phyloP scores from a whole-genome alignment of 1,139 yeast genomes.

The Debaryomyces robertsiae region DNA sequence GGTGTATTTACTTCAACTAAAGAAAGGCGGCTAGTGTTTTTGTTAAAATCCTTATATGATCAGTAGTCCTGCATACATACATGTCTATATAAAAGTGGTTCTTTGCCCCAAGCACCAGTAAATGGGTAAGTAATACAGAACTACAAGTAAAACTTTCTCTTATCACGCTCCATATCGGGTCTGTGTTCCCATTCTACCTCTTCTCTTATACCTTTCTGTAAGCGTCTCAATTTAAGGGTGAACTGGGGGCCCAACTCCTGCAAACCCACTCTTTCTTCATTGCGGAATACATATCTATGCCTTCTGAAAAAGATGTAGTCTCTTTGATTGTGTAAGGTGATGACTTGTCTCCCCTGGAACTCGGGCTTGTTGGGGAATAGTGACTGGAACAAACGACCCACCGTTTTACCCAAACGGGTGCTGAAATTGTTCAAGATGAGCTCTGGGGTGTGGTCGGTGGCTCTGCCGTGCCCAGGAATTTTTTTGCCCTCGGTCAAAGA shows the following conservation, averaged over 20 bases:
- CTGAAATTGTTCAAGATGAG: slow-evolving; percentile 87
- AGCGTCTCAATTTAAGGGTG: slow-evolving; percentile 81
- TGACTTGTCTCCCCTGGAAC: slow-evolving; percentile 91
- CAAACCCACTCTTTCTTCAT: slow-evolving; percentile 89
- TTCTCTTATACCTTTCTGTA: slow-evolving; percentile 88
- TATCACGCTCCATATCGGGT: slow-evolving; percentile 95
- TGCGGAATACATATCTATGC: slow-evolving; percentile 86
- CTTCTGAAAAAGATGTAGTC: slow-evolving; percentile 94
- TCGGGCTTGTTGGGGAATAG: slow-evolving; percentile 92
- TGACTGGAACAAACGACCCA: slow-evolving; percentile 88
- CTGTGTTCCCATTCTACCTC: slow-evolving; percentile 97
- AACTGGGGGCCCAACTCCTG: slow-evolving; percentile 98
- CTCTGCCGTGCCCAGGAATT: slow-evolving; percentile 84
- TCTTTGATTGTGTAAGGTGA: slow-evolving; percentile 93
- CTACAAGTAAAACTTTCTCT: slow-evolving; percentile 83
- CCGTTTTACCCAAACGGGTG: slow-evolving; percentile 89
- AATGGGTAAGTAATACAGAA: slow-evolving; percentile 3
- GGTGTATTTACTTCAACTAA: slow-evolving; percentile 1
- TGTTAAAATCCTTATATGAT: slow-evolving; percentile 7
- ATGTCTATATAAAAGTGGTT: no score
- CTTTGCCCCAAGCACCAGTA: no score
- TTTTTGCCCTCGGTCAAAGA: slow-evolving; percentile 75
- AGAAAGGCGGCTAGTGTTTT: slow-evolving; percentile 6
- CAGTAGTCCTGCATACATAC: slow-evolving; percentile 6
- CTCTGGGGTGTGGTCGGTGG: slow-evolving; percentile 91